Evolutionary conservation across 2,329 filamentous ascomycete genomes (phyloP).

Genomic region (Polychaeton citri): DNA sequence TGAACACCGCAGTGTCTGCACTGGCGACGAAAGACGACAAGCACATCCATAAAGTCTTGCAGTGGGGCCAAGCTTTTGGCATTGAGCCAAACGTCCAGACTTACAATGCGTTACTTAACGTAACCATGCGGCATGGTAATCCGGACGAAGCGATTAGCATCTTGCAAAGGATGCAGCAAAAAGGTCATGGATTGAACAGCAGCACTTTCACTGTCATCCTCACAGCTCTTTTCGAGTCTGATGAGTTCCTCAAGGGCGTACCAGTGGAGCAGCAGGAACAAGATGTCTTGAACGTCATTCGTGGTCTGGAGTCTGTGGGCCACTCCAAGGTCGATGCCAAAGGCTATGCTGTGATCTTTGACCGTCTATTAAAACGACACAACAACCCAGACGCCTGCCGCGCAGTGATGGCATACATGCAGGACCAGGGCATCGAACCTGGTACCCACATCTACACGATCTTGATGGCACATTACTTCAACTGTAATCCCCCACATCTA

Average conservation of each 20-base stretch:
- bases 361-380: constrained; percentile 43
- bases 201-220: constrained; percentile 63
- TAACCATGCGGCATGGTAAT: constrained; percentile 15
- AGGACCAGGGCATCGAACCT: constrained; percentile 36
- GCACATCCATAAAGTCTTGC: constrained; percentile 41
- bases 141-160: constrained; percentile 22
- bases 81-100: constrained; percentile 21
- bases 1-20: constrained; percentile 59
- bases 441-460: constrained; percentile 61
- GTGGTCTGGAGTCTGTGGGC: constrained; percentile 39
- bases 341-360: constrained; percentile 58
- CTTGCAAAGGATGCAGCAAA: constrained; percentile 28
- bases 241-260: constrained; percentile 29
- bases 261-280: constrained; percentile 36
- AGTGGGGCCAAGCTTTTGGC: constrained; percentile 25
- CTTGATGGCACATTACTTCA: constrained; percentile 55
- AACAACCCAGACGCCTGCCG: constrained; percentile 39
- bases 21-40: constrained; percentile 40
- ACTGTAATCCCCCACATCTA: constrained; percentile 38
- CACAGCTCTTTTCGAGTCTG: constrained; percentile 39
- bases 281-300: constrained; percentile 42
- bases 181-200: constrained; percentile 34
- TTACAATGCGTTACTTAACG: constrained; percentile 21
- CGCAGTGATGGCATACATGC: constrained; percentile 51
- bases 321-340: constrained; percentile 46